Conservation (phyloP, 352 stramenopile genomes). For the Phytophthora citrophthora region DNA sequence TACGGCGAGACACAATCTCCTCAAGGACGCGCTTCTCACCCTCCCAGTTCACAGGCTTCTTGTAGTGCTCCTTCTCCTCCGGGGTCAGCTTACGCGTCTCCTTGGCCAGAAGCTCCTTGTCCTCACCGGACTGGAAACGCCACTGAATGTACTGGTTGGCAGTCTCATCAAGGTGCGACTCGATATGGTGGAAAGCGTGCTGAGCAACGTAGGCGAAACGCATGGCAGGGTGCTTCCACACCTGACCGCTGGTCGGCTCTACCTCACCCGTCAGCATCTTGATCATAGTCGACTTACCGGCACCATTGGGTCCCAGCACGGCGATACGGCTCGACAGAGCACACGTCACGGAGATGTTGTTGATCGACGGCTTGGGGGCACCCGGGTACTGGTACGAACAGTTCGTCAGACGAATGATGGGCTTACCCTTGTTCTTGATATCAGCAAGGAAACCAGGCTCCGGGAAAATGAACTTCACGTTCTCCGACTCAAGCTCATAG, state of each 20-base stretch:
- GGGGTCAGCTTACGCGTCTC: constrained; percentile 90
- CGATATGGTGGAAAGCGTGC: constrained; percentile 98
- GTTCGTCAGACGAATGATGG: constrained; percentile 89
- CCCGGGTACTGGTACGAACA: constrained; percentile 89
- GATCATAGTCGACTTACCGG: constrained; percentile 96
- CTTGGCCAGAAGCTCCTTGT: constrained; percentile 93
- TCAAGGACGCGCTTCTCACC: constrained; percentile 91
- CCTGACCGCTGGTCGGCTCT: constrained; percentile 66
- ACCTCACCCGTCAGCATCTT: constrained; percentile 93
- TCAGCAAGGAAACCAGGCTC: constrained; percentile 89
- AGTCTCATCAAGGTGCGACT: constrained; percentile 95
- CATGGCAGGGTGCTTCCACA: constrained; percentile 90
- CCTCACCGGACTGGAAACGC: constrained; percentile 94
- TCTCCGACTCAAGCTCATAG: constrained; percentile 87
- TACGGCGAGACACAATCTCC: constrained; percentile 91
- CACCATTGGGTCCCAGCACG: constrained; percentile 91
- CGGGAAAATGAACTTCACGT: constrained; percentile 89
- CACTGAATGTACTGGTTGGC: constrained; percentile 98
- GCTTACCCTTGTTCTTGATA: constrained; percentile 93
- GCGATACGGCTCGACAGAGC: constrained; percentile 84
- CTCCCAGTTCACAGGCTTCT: constrained; percentile 95
- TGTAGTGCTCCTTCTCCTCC: constrained; percentile 95
- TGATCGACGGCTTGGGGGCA: constrained; percentile 80
- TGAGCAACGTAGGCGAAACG: constrained; percentile 97
- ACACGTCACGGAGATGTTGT: constrained; percentile 82